Percentiles rank a stretch among this genome's conserved stretches.
phyloP scores from a whole-genome alignment of 2,329 filamentous ascomycete genomes.

The Colletotrichum neosansevieriae region DNA sequence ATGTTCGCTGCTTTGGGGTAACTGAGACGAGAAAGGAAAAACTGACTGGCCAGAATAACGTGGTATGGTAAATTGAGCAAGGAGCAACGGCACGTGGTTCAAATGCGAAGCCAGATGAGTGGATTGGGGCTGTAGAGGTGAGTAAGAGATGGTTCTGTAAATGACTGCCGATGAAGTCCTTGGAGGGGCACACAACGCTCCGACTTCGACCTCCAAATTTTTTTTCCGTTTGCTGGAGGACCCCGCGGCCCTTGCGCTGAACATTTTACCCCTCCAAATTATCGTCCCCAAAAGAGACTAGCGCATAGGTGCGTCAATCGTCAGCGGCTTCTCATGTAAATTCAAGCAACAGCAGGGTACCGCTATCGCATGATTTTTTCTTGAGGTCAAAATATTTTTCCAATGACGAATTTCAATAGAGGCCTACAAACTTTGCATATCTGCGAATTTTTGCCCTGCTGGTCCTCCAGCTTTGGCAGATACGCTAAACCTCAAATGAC shows the following conservation, averaged over 20 bases:
- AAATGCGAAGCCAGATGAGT: background rate
- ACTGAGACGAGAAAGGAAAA: background rate
- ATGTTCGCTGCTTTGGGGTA: constrained; percentile 7
- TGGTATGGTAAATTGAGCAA: background rate
- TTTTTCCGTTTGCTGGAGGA: constrained; percentile 32
- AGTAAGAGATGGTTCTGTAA: constrained; percentile 23
- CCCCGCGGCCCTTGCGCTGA: constrained; percentile 37
- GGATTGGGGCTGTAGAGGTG: constrained; percentile 12
- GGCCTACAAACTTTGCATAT: too few species aligned
- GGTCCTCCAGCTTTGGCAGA: too few species aligned
- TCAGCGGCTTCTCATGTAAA: background rate
- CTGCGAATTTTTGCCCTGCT: too few species aligned
- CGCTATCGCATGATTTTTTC: too few species aligned
- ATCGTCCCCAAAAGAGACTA: constrained; percentile 22
- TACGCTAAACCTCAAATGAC: constrained; percentile 1
- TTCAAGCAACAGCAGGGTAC: background rate
- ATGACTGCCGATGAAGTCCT: constrained; percentile 27
- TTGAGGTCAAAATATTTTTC: too few species aligned
- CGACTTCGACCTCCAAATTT: constrained; percentile 40
- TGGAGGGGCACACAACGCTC: constrained; percentile 36
- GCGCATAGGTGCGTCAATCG: background rate
- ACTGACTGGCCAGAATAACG: constrained; percentile 18
- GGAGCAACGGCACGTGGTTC: background rate
- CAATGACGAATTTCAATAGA: too few species aligned
- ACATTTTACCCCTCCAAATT: constrained; percentile 35